Evolutionary conservation across 345 rosid genomes (phyloP), one percentile per base, ranked within the genome.

Genomic region (Lumnitzera littorea): DNA sequence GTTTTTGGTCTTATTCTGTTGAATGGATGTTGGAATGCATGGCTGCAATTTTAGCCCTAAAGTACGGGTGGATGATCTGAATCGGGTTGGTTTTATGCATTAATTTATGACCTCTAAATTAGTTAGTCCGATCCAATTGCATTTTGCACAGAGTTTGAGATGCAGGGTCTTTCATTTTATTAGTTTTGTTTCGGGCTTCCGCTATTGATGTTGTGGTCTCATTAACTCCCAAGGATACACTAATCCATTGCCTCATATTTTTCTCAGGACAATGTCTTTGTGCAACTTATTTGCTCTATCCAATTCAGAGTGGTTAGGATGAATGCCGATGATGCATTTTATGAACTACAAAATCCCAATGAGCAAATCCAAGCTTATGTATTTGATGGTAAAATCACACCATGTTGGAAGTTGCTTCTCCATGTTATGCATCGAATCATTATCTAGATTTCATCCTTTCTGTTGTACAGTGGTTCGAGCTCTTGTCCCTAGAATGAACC

Each of bases 281-380:
- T 95, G 81, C 95, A 95, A 72, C 71, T 95, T 70, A 67, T 91
- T 16, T 95, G 98, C 77, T 91, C 96, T 41, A 95, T 95, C 72
- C 98, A 95, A 67, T 88, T 86, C 61, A 82, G 98, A 53, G 77
- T 91, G 15, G 84, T 91, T 50, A 83, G 47, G 72, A 57, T 57
- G 69, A 84, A 76, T 16, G 99, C 99, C 23, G 99, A 88, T 76
- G 97, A 95, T 85, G 99, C 99, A 2, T 95, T 86, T 69, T 91
- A 95, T 50, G 99, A 95, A 77, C 74, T 95, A 64, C 95, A 91
- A 58, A 91, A 88, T 72, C 98, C 99, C 15, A 56, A 48, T 63
- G 96, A 95, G 78, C 99, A 95, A 82, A 91, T 95, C 70, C 97
- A 82, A 76, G 88, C 97, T 55, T 88, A 91, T 68, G 97, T 95